Evolutionary conservation across 257 asterid species (phyloP).

Genomic region (Knoxia roxburghii): DNA sequence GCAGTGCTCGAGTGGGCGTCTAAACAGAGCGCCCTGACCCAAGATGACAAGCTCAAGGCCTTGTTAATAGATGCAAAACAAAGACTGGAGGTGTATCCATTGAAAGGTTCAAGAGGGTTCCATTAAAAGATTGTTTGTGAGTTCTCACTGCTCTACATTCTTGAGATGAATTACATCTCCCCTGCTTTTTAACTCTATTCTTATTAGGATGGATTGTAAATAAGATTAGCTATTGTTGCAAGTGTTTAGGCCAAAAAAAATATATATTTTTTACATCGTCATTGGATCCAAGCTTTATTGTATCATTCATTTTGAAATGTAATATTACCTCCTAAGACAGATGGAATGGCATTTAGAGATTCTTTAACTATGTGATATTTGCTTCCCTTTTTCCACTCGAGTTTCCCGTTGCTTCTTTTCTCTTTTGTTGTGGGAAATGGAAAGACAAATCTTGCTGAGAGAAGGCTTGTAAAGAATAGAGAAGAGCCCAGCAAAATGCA

Average conservation of each 20-base stretch:
- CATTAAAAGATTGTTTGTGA: constrained; percentile 7
- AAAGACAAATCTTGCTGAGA: background rate
- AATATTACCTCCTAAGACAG: background rate
- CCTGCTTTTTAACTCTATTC: background rate
- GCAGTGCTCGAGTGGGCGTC: constrained; percentile 37
- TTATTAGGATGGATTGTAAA: constrained; percentile 11
- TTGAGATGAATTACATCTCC: background rate
- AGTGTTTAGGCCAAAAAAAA: constrained; percentile 2
- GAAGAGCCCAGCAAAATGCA: too few relatives aligned
- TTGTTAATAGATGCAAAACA: constrained; percentile 29
- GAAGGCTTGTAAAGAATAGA: background rate
- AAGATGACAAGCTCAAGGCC: constrained; percentile 29
- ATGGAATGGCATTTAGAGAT: background rate
- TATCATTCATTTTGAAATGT: constrained; percentile 5
- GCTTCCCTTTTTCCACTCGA: background rate
- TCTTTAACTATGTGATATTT: constrained; percentile 1
- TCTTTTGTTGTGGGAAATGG: background rate
- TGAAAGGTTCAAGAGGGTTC: constrained; percentile 31
- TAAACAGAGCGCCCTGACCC: constrained; percentile 24
- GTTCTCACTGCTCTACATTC: constrained; percentile 4
- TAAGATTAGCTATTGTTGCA: constrained; percentile 6
- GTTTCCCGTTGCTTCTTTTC: background rate
- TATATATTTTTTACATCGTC: background rate
- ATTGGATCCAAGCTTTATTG: background rate
- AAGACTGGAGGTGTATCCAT: constrained; percentile 38